Conservation (phyloP, 495 filamentous ascomycete species). For the Hypoxylon crocopeplum region DNA sequence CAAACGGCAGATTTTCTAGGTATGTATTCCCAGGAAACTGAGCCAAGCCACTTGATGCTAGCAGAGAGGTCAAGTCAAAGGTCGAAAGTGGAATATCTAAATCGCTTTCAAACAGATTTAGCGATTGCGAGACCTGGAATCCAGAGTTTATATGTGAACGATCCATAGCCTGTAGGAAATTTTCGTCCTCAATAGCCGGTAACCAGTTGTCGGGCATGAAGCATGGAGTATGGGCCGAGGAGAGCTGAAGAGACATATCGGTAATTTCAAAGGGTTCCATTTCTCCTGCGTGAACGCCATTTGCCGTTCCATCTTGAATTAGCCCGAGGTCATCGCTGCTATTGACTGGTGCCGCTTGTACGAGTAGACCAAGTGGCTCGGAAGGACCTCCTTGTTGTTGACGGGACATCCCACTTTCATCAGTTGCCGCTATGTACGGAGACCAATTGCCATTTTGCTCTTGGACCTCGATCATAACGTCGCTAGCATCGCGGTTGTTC, state of each 20-base stretch:
- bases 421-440: not conserved
- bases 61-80: not conserved
- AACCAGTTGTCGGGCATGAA: not conserved
- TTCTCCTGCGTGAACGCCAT: too few relatives aligned
- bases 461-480: conserved; percentile 16
- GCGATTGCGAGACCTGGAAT: not conserved
- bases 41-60: not conserved
- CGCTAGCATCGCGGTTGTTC: not conserved
- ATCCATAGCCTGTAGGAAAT: not conserved
- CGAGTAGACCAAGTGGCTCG: not conserved
- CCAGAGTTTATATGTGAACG: not conserved
- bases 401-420: not conserved
- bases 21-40: not conserved
- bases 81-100: not conserved
- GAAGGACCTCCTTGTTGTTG: not conserved
- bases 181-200: not conserved
- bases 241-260: not conserved
- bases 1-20: conserved; percentile 17
- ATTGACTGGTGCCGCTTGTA: not conserved
- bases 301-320: not conserved
- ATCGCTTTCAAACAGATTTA: not conserved
- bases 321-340: not conserved
- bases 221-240: not conserved
- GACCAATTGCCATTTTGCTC: conserved; percentile 4
- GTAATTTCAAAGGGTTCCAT: not conserved